A percentile compares a stretch with the other conserved stretches of the same genome.
These are phyloP conservation scores for Pseudozyma thailandica DNA, from an alignment of 1,284 basidiomycete species.

Conservation along the genomic window DNA sequence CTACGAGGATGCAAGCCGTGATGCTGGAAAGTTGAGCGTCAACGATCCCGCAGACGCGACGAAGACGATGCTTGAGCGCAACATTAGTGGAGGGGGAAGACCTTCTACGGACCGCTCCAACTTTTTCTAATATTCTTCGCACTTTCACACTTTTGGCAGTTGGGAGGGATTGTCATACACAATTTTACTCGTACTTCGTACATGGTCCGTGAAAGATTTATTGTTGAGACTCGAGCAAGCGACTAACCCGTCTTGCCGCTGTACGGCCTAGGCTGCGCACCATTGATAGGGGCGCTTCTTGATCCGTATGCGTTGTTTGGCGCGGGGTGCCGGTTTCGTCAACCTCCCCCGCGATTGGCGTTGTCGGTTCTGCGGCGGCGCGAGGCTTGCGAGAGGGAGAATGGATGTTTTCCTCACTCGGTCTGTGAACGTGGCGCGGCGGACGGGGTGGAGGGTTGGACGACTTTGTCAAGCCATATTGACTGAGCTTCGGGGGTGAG, in stretches of 20 bases:
- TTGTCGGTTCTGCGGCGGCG: constrained; percentile 11
- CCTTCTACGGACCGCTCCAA: constrained; percentile 25
- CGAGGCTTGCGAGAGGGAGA: constrained; percentile 4
- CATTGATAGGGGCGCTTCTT: not conserved
- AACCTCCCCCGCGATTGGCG: constrained; percentile 6
- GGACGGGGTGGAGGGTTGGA: constrained; percentile 30
- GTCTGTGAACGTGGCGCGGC: constrained; percentile 26
- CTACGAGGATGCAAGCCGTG: too few relatives aligned
- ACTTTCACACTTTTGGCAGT: not conserved
- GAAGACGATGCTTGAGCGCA: too few relatives aligned
- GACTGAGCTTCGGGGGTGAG: constrained; percentile 23
- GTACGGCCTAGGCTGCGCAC: constrained; percentile 29
- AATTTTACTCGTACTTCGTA: too few relatives aligned
- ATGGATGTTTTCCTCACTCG: constrained; percentile 24
- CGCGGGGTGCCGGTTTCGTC: constrained; percentile 26
- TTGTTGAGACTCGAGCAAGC: constrained; percentile 22
- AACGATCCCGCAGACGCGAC: too few relatives aligned
- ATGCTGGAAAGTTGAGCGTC: too few relatives aligned
- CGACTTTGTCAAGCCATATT: constrained; percentile 26
- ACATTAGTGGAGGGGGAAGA: not conserved
- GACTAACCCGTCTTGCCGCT: constrained; percentile 29
- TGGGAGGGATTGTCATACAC: too few relatives aligned
- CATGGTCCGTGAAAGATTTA: too few relatives aligned
- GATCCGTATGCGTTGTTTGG: not conserved
- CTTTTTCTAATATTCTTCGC: constrained; percentile 10